Conservation (phyloP, 1,139 yeast species). For the Pichia sp. region DNA sequence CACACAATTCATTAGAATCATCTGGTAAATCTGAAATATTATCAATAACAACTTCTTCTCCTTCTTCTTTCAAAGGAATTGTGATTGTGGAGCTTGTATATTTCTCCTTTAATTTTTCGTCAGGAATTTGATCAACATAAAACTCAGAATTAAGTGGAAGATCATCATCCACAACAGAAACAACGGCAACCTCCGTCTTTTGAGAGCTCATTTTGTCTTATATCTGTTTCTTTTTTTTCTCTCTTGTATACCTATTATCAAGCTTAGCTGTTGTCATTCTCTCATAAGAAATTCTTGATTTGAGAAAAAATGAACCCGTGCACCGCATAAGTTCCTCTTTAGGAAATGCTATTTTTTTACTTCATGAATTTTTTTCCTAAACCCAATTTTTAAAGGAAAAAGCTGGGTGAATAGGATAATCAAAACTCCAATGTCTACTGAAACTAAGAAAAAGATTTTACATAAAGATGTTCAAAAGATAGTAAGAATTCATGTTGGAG, state of each 20-base stretch:
- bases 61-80: slow-evolving; percentile 55
- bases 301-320: not conserved
- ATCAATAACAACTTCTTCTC: slow-evolving; percentile 67
- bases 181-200: not conserved
- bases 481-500: slow-evolving; percentile 59
- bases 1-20: slow-evolving; percentile 76
- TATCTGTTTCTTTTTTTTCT: not conserved
- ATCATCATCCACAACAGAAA: slow-evolving; percentile 4
- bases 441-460: not conserved
- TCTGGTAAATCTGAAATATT: slow-evolving; percentile 73
- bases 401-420: not conserved
- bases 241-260: not conserved
- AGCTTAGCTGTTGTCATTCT: not conserved
- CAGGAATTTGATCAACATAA: slow-evolving; percentile 10
- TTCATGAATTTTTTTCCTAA: not conserved
- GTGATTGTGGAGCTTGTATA: slow-evolving; percentile 24
- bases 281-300: not conserved
- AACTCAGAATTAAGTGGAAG: slow-evolving; percentile 19
- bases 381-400: not conserved
- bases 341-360: not conserved
- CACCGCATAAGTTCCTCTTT: slow-evolving; percentile 1
- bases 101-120: slow-evolving; percentile 15
- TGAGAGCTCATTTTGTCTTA: slow-evolving; percentile 4
- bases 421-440: not conserved
- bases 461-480: not conserved